A percentile compares a stretch with the other conserved stretches of the same genome.
Evolutionary conservation across 768 basidiomycete genomes (phyloP).

Genomic region (Xanthoconium stramineum): DNA sequence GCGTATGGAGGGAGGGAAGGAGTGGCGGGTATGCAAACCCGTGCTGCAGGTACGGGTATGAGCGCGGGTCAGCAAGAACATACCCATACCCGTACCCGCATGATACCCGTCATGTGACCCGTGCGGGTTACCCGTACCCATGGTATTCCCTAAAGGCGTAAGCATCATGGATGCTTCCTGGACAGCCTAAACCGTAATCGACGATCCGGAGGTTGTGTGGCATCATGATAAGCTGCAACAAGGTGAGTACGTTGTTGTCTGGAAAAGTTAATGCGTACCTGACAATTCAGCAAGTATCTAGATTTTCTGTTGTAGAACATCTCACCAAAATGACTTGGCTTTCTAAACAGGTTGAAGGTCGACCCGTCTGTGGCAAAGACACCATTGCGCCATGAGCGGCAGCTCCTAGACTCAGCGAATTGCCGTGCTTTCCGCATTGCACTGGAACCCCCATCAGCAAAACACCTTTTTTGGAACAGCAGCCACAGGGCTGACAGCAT

Average conservation of each 20-base stretch:
- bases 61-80: no score
- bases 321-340: not conserved
- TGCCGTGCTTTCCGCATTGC: no score
- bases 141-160: no score
- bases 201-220: not conserved
- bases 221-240: not conserved
- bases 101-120: no score
- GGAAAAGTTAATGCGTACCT: not conserved
- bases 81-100: no score
- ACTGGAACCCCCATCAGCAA: not conserved
- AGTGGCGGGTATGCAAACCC: no score
- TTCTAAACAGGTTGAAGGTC: not conserved
- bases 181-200: not conserved
- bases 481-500: no score
- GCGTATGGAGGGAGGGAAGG: no score
- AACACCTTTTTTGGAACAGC: no score
- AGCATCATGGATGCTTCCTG: not conserved
- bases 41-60: no score
- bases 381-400: not conserved
- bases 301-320: slow-evolving; percentile 3
- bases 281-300: not conserved
- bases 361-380: slow-evolving; percentile 4
- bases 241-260: not conserved
- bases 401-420: not conserved
- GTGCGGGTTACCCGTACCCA: no score